A percentile compares a stretch with the other conserved stretches of the same genome.
Evolutionary conservation across 2,329 filamentous ascomycete genomes (phyloP).

Genomic region (Paecilomyces variotii): DNA sequence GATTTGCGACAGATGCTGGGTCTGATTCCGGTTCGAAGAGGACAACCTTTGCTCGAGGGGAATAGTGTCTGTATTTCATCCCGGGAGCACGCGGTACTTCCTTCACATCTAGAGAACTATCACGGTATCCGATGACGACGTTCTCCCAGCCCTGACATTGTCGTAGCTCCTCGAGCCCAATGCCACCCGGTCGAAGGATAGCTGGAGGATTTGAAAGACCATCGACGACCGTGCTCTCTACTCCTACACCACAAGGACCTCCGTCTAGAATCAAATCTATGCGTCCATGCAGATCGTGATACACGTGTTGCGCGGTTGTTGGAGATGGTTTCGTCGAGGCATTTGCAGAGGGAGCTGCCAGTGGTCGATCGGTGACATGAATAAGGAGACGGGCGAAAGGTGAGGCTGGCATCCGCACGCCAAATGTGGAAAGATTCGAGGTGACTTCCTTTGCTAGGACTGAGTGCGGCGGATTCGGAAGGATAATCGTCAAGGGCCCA

Average conservation of each 20-base stretch:
- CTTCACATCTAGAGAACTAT: constrained; percentile 59
- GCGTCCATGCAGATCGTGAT: constrained; percentile 70
- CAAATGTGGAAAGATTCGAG: constrained; percentile 75
- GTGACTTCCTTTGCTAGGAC: constrained; percentile 85
- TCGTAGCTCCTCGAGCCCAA: constrained; percentile 72
- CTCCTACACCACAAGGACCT: constrained; percentile 75
- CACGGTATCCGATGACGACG: constrained; percentile 70
- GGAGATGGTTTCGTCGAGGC: constrained; percentile 89
- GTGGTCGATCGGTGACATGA: constrained; percentile 63
- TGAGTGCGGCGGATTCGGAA: constrained; percentile 64
- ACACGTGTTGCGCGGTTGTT: constrained; percentile 81
- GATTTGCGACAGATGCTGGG: constrained; percentile 17
- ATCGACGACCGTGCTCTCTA: constrained; percentile 95
- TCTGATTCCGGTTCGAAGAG: constrained; percentile 59
- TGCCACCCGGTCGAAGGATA: constrained; percentile 76
- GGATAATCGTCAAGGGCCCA: constrained; percentile 81
- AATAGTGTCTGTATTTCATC: constrained; percentile 99
- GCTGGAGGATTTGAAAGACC: constrained; percentile 73
- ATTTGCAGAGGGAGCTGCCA: constrained; percentile 91
- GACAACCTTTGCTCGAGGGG: constrained; percentile 76
- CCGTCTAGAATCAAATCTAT: constrained; percentile 87
- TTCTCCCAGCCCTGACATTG: constrained; percentile 71
- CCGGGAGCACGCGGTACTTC: constrained; percentile 73
- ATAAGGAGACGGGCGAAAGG: constrained; percentile 84
- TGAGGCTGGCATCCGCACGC: constrained; percentile 79